Conservation (phyloP, 2,329 filamentous ascomycete species). For the Fusarium drepaniforme region DNA sequence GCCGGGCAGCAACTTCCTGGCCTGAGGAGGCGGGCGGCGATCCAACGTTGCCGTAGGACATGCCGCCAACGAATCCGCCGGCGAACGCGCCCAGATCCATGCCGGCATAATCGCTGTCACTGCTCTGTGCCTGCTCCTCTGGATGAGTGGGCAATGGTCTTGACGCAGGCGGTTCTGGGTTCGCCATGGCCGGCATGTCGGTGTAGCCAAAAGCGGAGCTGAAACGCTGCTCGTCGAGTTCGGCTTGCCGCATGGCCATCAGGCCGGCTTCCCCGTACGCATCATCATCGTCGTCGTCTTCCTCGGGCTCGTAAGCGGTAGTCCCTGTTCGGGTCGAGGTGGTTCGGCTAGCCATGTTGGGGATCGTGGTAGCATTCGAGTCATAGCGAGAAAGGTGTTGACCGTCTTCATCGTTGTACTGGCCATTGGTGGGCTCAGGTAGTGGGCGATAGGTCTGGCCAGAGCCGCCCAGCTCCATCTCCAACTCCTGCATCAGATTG, state of each 20-base stretch:
- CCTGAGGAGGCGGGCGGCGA: conserved; percentile 55
- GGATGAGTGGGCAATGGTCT: conserved; percentile 59
- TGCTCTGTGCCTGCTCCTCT: conserved; percentile 64
- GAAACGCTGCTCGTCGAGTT: conserved; percentile 76
- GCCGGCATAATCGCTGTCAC: conserved; percentile 77
- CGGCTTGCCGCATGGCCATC: conserved; percentile 85
- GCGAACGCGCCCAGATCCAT: conserved; percentile 81
- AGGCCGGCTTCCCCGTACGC: conserved; percentile 88
- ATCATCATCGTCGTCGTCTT: conserved; percentile 81
- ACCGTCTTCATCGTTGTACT: conserved; percentile 58
- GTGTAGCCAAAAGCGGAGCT: conserved; percentile 48
- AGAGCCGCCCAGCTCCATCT: conserved; percentile 62
- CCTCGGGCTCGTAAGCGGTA: conserved; percentile 42
- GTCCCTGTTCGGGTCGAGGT: conserved; percentile 35
- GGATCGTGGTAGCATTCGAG: conserved; percentile 62
- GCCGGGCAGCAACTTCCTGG: conserved; percentile 59
- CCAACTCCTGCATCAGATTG: conserved; percentile 69
- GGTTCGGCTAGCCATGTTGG: conserved; percentile 39
- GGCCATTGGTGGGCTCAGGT: conserved; percentile 58
- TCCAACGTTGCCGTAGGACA: conserved; percentile 64
- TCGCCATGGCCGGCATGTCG: conserved; percentile 48
- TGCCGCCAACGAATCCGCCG: conserved; percentile 72
- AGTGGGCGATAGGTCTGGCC: conserved; percentile 52
- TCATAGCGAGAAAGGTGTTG: conserved; percentile 63
- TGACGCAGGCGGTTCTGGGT: conserved; percentile 36